Percentiles rank a stretch among this genome's conserved stretches.
Evolutionary conservation across 495 filamentous ascomycete species (phyloP).

Genomic region (Aspergillus mulundensis): DNA sequence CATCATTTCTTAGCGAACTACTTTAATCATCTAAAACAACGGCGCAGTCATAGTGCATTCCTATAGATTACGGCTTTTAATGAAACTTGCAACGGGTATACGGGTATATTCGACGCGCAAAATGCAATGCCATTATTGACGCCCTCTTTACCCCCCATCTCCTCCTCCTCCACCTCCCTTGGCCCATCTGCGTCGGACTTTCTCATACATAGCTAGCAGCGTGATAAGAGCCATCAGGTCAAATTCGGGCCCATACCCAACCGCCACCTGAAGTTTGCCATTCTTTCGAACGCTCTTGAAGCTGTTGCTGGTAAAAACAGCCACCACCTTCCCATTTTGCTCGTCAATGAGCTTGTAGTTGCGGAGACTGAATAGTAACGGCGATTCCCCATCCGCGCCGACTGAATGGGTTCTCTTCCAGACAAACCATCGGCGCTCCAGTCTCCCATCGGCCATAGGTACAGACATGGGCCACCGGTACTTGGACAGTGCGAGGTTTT

Average conservation of each 20-base stretch:
- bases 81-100: not conserved
- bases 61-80: not conserved
- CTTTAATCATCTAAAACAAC: not conserved
- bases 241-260: conserved; percentile 20
- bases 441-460: not conserved
- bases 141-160: not conserved
- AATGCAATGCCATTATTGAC: not conserved
- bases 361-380: conserved; percentile 8
- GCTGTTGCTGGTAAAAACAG: conserved; percentile 24
- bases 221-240: conserved; percentile 24
- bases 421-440: conserved; percentile 21
- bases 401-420: conserved; percentile 35
- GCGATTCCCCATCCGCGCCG: conserved; percentile 15
- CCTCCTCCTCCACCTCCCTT: conserved; percentile 7
- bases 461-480: conserved; percentile 28
- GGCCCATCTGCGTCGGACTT: conserved; percentile 15
- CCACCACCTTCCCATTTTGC: conserved; percentile 21
- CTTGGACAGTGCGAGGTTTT: conserved; percentile 15
- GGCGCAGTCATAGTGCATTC: not conserved
- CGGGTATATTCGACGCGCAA: not conserved
- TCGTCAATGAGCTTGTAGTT: conserved; percentile 33
- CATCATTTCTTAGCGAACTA: conserved; percentile 16
- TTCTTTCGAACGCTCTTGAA: conserved; percentile 20
- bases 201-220: conserved; percentile 21
- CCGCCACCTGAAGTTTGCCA: conserved; percentile 21